Percentiles rank a stretch among this genome's conserved stretches.
Evolutionary conservation across 2,329 filamentous ascomycete species (phyloP).

Genomic region (Aureobasidium sp.): DNA sequence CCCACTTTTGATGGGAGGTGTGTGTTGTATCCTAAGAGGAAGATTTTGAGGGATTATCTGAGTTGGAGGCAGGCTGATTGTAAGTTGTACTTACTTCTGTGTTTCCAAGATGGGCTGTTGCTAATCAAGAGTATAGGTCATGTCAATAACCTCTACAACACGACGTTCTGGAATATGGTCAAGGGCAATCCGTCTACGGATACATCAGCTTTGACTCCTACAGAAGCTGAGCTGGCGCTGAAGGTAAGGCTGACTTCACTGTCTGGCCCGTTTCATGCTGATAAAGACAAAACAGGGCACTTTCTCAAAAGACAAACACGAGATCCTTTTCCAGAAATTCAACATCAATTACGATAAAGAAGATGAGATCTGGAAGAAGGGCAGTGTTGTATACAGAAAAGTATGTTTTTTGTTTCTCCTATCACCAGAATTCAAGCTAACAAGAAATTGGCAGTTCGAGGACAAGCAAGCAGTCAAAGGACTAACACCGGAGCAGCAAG

Average conservation of each 20-base stretch:
- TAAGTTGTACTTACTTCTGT: conserved; percentile 35
- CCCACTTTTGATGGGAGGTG: conserved; percentile 90
- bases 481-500: conserved; percentile 15
- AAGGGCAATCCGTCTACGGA: neutral
- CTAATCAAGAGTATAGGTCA: conserved; percentile 38
- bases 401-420: neutral
- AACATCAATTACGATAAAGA: conserved; percentile 98
- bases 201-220: conserved; percentile 53
- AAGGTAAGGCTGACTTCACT: conserved; percentile 42
- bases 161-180: conserved; percentile 80
- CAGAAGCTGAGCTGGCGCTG: conserved; percentile 71
- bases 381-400: conserved; percentile 74
- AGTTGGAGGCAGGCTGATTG: conserved; percentile 97
- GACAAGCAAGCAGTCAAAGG: neutral
- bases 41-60: conserved; percentile 86
- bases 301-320: conserved; percentile 80
- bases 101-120: neutral
- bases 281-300: conserved; percentile 52
- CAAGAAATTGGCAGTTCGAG: neutral
- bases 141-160: conserved; percentile 98
- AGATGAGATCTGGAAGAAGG: conserved; percentile 83
- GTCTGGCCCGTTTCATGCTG: neutral
- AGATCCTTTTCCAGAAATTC: conserved; percentile 83
- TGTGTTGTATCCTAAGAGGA: conserved; percentile 75
- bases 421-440: neutral